These are phyloP conservation scores for Saturnispora sekii DNA, from an alignment of 805 yeast species.

Conservation along the genomic window DNA sequence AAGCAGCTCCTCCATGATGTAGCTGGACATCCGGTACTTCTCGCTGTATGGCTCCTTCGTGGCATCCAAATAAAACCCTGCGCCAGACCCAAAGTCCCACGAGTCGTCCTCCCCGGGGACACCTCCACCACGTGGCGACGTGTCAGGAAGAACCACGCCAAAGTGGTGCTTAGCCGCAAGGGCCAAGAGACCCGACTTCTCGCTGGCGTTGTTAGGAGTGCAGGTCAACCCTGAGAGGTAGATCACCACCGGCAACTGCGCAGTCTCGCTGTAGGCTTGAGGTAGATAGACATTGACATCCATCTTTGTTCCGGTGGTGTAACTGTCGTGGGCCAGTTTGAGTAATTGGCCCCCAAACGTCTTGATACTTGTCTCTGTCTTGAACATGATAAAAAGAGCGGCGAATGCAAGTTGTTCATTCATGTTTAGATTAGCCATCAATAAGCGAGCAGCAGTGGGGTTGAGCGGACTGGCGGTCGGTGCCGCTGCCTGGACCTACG, in stretches of 20 bases:
- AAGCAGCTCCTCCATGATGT: constrained; percentile 68
- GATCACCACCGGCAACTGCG: constrained; percentile 58
- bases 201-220: constrained; percentile 86
- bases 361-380: constrained; percentile 41
- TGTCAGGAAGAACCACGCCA: constrained; percentile 89
- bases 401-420: neutral
- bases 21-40: constrained; percentile 81
- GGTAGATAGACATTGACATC: constrained; percentile 80
- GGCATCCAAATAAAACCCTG: constrained; percentile 90
- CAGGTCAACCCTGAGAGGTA: constrained; percentile 89
- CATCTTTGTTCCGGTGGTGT: constrained; percentile 60
- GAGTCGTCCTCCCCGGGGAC: constrained; percentile 58
- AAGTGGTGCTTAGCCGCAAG: constrained; percentile 76
- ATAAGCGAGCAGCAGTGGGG: too few species aligned
- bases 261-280: constrained; percentile 31
- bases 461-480: neutral
- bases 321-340: constrained; percentile 69
- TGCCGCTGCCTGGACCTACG: neutral
- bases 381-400: constrained; percentile 35
- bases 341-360: constrained; percentile 67
- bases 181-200: constrained; percentile 81
- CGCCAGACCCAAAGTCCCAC: constrained; percentile 92
- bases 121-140: constrained; percentile 84
- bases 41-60: constrained; percentile 58
- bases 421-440: neutral